phyloP scores from a whole-genome alignment of 2,329 filamentous ascomycete genomes.

The Colletotrichum musicola region DNA sequence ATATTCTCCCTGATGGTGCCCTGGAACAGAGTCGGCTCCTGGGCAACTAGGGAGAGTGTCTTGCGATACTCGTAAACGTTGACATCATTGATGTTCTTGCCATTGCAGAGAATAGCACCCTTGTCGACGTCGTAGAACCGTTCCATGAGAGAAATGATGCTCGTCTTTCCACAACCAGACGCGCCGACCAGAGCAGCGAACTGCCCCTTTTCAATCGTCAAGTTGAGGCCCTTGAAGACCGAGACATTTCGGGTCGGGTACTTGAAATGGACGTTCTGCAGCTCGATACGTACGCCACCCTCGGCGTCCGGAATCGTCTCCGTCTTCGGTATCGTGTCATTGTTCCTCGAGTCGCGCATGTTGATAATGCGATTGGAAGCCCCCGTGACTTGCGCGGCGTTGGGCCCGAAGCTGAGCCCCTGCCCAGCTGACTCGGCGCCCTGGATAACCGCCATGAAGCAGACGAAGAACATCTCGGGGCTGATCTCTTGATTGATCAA shows the following conservation, averaged over 20 bases:
- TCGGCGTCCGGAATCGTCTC: conserved; percentile 58
- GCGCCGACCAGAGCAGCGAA: conserved; percentile 79
- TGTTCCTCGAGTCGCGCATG: conserved; percentile 59
- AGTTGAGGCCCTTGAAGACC: conserved; percentile 71
- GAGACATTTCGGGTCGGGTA: conserved; percentile 70
- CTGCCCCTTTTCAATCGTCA: conserved; percentile 76
- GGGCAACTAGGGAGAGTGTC: conserved; percentile 77
- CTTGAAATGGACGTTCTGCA: conserved; percentile 69
- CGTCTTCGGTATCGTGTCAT: conserved; percentile 46
- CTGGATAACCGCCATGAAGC: conserved; percentile 75
- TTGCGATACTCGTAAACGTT: conserved; percentile 73
- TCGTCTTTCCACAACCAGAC: conserved; percentile 80
- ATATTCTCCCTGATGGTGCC: conserved; percentile 77
- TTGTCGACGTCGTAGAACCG: conserved; percentile 77
- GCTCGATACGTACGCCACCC: conserved; percentile 68
- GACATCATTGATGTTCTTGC: conserved; percentile 68
- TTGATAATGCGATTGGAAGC: conserved; percentile 72
- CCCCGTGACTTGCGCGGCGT: conserved; percentile 69
- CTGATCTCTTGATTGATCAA: conserved; percentile 64
- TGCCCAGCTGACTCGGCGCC: conserved; percentile 76
- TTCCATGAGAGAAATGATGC: conserved; percentile 74
- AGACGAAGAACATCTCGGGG: conserved; percentile 64
- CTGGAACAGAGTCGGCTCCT: conserved; percentile 80
- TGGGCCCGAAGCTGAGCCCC: conserved; percentile 76
- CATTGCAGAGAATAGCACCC: conserved; percentile 76